Base-by-base conservation (phyloP, 768 basidiomycete genomes). In the Leccinum variicolor region DNA sequence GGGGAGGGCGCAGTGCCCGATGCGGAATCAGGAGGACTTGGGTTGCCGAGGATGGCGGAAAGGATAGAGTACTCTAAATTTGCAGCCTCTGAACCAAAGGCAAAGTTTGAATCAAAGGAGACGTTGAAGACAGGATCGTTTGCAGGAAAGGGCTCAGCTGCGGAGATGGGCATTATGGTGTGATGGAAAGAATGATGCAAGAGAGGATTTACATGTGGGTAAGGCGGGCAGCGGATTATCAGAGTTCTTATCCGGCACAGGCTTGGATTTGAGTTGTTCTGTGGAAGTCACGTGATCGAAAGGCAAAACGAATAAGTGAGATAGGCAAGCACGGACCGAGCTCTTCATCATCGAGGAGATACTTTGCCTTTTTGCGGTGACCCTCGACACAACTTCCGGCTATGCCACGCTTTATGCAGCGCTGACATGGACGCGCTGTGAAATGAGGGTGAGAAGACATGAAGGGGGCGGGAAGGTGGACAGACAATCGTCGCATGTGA, bases 401-500 rank as follows among this genome's bases (percentile, higher is more conserved):
- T 65, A 95, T 89, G 25, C 94, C 94, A 56, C 95, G 93, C 76
- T 96, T 98, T 52, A 94, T 80, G 69, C 97, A 99, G 43, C 97
- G 85, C 62, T 92, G 91, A 75, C 97, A 99, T 26, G 97, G 97
- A 54, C 97, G 90, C 50, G 92, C 96, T 98, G 68, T 23, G 66
- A 52, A 54, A 0, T 6, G 29, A 41, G 41, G 52, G 57, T 70
- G 66, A 64, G 62, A 6, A 8, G 23, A 39, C 4, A 50, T n/a
- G 15, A 43, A 39, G 8, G 25, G 17, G 50, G 55, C 13, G 52
- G 15, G 54, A 56, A 56, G 50, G 64, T 4, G 10, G 36, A 84
- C 91, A 71, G 68, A 97, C 96, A 86, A 69, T 98, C 96, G 72
- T 98, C 95, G 72, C 96, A 98, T n/a, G 96, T 98, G 63, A 98